phyloP scores from a whole-genome alignment of 192 early-diverging fungal species.

The Diversispora epigaea region DNA sequence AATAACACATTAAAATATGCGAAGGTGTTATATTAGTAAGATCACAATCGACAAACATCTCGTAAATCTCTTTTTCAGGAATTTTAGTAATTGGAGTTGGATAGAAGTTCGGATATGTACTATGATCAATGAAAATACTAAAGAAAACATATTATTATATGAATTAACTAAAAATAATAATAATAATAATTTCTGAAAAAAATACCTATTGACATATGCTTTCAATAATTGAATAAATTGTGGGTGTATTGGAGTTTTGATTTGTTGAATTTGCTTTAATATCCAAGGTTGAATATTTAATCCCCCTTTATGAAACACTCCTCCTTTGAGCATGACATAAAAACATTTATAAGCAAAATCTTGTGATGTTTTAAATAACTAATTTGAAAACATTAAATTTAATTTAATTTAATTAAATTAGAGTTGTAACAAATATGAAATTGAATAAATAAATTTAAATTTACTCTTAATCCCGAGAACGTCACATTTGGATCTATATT shows the following conservation, averaged over 20 bases:
- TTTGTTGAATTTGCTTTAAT: conserved; percentile 33
- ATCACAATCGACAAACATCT: conserved; percentile 17
- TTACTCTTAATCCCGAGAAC: conserved; percentile 18
- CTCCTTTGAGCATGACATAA: conserved; percentile 36
- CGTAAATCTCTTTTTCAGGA: conserved; percentile 28
- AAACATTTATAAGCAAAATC: conserved; percentile 24
- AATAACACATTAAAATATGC: conserved; percentile 38
- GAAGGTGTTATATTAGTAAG: conserved; percentile 23
- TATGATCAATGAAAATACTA: conserved; percentile 20
- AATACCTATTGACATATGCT: conserved; percentile 36
- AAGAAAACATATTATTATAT: conserved; percentile 20
- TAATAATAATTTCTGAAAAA: background rate
- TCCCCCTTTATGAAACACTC: conserved; percentile 34
- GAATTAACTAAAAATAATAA: background rate
- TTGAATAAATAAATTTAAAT: background rate
- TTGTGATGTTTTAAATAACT: conserved; percentile 11
- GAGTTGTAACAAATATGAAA: background rate
- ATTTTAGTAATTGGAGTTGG: conserved; percentile 30
- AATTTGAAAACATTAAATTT: background rate
- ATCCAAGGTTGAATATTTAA: conserved; percentile 35
- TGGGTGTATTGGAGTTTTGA: conserved; percentile 36
- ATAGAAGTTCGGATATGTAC: background rate
- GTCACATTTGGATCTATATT: conserved; percentile 19
- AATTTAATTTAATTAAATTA: background rate
- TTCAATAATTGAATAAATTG: conserved; percentile 38